Percentiles rank a stretch among this genome's conserved stretches.
These are phyloP conservation scores for Strombidium stylifer DNA, from an alignment of 73 alveolate genomes.

Conservation along the genomic window DNA sequence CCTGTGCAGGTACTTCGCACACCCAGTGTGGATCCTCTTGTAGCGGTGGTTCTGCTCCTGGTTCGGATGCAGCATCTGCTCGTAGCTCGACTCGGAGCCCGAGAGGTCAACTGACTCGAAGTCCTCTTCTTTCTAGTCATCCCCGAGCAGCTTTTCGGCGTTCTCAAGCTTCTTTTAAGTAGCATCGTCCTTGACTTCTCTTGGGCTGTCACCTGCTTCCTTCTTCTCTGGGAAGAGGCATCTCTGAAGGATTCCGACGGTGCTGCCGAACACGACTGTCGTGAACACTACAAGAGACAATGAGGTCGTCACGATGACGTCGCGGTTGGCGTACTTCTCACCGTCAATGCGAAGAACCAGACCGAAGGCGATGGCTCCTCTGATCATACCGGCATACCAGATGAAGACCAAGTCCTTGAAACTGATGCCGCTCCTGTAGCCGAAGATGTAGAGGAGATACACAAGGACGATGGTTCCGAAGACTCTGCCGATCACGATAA, in stretches of 20 bases:
- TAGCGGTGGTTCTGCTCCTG: background rate
- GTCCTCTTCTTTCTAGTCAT: constrained; percentile 1
- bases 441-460: constrained; percentile 27
- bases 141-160: background rate
- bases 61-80: background rate
- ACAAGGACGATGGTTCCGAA: constrained; percentile 57
- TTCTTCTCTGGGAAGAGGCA: constrained; percentile 22
- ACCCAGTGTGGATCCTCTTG: constrained; percentile 16
- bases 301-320: constrained; percentile 59
- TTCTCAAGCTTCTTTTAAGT: background rate
- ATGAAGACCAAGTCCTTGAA: constrained; percentile 49
- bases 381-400: constrained; percentile 73
- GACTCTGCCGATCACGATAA: constrained; percentile 51
- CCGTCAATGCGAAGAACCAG: constrained; percentile 70
- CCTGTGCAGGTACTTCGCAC: constrained; percentile 3
- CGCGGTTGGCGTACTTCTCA: constrained; percentile 39
- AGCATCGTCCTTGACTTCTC: constrained; percentile 5
- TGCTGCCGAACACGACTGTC: constrained; percentile 46
- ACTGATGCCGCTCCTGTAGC: constrained; percentile 35
- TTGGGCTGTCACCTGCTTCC: constrained; percentile 12
- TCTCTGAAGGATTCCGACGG: constrained; percentile 28
- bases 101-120: constrained; percentile 48
- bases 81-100: constrained; percentile 17
- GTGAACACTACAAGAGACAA: constrained; percentile 50
- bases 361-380: constrained; percentile 95